Conservation (phyloP, 140 eudicot species). For the Oenanthe javanica region DNA sequence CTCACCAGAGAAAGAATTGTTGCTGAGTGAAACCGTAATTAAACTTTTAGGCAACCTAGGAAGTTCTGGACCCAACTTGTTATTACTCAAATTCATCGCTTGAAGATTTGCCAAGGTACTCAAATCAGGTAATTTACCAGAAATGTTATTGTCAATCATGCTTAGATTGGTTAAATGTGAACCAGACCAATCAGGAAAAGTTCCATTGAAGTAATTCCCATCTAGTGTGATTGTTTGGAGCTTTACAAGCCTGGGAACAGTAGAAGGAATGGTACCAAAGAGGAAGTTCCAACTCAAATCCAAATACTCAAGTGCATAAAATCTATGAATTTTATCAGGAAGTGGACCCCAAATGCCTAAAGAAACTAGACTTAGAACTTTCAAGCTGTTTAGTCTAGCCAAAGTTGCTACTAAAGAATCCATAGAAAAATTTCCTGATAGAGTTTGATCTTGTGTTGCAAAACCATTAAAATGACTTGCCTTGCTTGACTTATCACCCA, state of each 20-base stretch:
- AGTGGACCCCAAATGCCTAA: constrained; percentile 69
- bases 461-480: constrained; percentile 33
- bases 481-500: constrained; percentile 40
- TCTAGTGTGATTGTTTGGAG: constrained; percentile 47
- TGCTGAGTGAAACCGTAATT: constrained; percentile 30
- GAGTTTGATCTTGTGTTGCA: constrained; percentile 33
- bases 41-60: constrained; percentile 34
- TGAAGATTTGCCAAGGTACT: constrained; percentile 16
- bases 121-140: constrained; percentile 43
- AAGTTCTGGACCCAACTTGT: constrained; percentile 21
- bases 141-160: constrained; percentile 34
- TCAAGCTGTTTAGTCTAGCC: constrained; percentile 56
- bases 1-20: constrained; percentile 44
- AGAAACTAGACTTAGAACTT: constrained; percentile 42
- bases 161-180: constrained; percentile 43
- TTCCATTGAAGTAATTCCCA: constrained; percentile 51
- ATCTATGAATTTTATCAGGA: constrained; percentile 50
- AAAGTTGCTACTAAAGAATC: constrained; percentile 62
- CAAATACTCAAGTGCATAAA: constrained; percentile 36
- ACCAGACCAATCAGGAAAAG: constrained; percentile 42
- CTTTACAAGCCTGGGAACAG: constrained; percentile 35
- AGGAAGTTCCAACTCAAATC: constrained; percentile 55
- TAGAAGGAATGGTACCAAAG: constrained; percentile 55
- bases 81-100: constrained; percentile 24
- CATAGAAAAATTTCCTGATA: constrained; percentile 52